Percentiles rank a stretch among this genome's conserved stretches.
Evolutionary conservation across 2,329 filamentous ascomycete genomes (phyloP).

Genomic region (Cryphonectria naterciae): DNA sequence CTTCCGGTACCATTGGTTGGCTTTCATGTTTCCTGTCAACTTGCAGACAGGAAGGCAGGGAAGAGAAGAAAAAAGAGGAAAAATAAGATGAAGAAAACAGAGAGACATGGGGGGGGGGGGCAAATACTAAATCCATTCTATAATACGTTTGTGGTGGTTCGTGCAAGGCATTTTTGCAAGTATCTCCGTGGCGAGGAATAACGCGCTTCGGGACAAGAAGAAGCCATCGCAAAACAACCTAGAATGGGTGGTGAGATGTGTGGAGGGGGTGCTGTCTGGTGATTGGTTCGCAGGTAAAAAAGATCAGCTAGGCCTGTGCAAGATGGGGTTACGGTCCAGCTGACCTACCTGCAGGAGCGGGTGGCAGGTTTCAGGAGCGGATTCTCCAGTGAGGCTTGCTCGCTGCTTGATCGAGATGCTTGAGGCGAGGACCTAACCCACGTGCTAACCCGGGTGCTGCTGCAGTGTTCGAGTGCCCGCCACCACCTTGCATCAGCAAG

Average conservation of each 20-base stretch:
- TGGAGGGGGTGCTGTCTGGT: background rate
- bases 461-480: background rate
- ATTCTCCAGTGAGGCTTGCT: background rate
- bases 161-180: background rate
- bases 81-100: too few relatives aligned
- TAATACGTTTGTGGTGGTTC: background rate
- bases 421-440: background rate
- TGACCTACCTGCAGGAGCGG: slow-evolving; percentile 4
- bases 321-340: background rate
- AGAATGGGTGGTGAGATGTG: background rate
- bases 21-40: background rate
- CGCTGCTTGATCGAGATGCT: background rate
- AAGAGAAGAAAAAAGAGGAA: background rate
- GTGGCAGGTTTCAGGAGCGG: slow-evolving; percentile 6
- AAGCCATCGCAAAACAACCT: background rate
- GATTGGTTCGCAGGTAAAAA: background rate
- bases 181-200: background rate
- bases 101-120: background rate
- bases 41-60: background rate
- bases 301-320: background rate
- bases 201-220: background rate
- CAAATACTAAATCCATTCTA: background rate
- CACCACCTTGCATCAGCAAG: background rate
- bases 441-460: background rate
- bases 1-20: too few relatives aligned